Evolutionary conservation across 176 grass and related monocot species (phyloP), one percentile per base, ranked within the genome.

Genomic region (Oryza meridionalis): DNA sequence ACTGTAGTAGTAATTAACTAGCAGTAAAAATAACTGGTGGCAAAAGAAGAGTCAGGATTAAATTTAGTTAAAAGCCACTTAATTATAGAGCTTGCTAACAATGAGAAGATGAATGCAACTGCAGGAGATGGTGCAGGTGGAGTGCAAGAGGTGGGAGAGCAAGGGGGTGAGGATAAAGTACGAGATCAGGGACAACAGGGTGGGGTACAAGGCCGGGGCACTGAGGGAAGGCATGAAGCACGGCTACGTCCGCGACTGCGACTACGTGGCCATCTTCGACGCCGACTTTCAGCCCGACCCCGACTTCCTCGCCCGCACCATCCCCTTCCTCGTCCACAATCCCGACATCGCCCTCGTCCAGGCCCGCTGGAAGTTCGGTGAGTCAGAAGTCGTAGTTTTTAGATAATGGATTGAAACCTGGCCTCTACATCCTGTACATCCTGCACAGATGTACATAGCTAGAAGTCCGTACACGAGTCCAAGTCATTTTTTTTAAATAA

Each of bases 181-280:
- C 77, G 93, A 93, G 93, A 86, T 93, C 66, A 74, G 96, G 35
- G 91, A 89, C 62, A 92, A 88, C 73, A 77, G 96, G 38, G 87
- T 84, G 0, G 96, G 96, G n/a, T 98, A 95, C 89, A 98, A 98
- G 76, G 96, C 96, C n/a, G 96, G 96, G 8, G 96, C 96, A 9
- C 82, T 98, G 13, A 82, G 90, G 35, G 96, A 93, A 11, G 96
- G 93, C 11, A 95, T 98, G 96, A 92, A 95, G 91, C 89, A 81
- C 78, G 69, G 61, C 74, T 98, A 98, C 69, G 96, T 87, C 68
- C 86, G 71, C 3, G 85, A 83, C 16, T 98, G 96, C 22, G 93
- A 98, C 70, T 44, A 84, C 2, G 93, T 98, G 0, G 93, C 83
- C 78, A 95, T 98, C 81, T 98, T 98, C 65, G 96, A 98, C 49